Conservation (phyloP, 106 monocot species). For the Acorus gramineus region DNA sequence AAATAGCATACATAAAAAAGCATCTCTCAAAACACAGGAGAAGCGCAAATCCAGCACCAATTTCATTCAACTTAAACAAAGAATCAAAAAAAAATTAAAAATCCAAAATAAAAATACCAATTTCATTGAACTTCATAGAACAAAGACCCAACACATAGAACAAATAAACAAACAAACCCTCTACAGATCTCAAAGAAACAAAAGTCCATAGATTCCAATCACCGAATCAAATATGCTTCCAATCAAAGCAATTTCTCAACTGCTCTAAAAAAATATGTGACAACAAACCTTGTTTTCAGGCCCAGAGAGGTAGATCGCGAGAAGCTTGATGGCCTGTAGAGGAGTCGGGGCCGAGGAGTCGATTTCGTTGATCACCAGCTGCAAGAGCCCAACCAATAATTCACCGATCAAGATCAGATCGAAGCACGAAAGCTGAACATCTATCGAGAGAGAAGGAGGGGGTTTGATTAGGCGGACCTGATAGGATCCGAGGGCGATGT, state of each 20-base stretch:
- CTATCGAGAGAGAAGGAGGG: neutral
- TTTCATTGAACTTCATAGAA: no score
- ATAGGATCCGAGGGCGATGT: conserved; percentile 81
- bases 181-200: neutral
- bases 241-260: no score
- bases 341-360: conserved; percentile 76
- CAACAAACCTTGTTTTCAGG: conserved; percentile 54
- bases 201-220: neutral
- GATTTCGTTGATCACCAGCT: conserved; percentile 88
- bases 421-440: neutral
- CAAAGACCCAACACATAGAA: neutral
- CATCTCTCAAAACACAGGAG: no score
- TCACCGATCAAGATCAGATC: neutral
- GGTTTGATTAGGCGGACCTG: conserved; percentile 22
- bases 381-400: conserved; percentile 8
- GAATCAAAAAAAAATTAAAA: no score
- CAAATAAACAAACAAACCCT: neutral
- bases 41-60: no score
- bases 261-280: no score
- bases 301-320: conserved; percentile 53
- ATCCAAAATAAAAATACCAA: no score
- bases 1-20: no score
- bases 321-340: conserved; percentile 87
- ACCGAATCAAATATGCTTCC: neutral
- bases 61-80: no score